Base-by-base conservation (phyloP, 2,329 filamentous ascomycete species). In the Aspergillus sojae region DNA sequence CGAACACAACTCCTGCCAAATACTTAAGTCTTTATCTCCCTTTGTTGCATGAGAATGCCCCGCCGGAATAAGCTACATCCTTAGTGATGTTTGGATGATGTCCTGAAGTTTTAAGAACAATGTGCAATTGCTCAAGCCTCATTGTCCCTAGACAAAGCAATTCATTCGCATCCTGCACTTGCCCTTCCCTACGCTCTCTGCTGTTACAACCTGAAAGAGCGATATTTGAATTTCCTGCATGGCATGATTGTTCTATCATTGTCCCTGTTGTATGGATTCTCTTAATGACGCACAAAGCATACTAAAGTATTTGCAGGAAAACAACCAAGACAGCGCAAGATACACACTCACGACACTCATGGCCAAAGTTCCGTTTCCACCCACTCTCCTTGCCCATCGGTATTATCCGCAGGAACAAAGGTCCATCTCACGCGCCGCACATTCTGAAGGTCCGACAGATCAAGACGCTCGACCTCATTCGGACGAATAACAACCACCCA, bases 401-500 rank as follows among this genome's bases (percentile, higher is more conserved):
- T 23, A 21, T 52, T 52, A 10, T 32, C 19, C 4, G 28, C 28
- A 19, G 26, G 48, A 32, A 85, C 81, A 69, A 88, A 86, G 30
- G 83, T 88, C 79, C 93, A 94, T 64, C 86, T 80, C 82, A 88
- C 91, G 71, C 93, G 83, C 67, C 84, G 82, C 14, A 84, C 83
- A 65, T 86, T 85, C 54, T 84, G 84, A 0, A 89, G 86, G 72
- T 92, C 86, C 62, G 85, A 88, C 59, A 96, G 77, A 74, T 95
- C 91, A 19, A 91, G 82, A 71, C 85, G 83, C 75, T 96, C 93
- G 23, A 96, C 89, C 75, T 91, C 88, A 10, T 91, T 86, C 0
- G 96, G 89, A 56, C 89, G 88, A 75, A 99, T 95, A 73, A 95
- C 89, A 4, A 97, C 92, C 0, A 97, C 91, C 59, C 94, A 83